Evolutionary conservation across 768 basidiomycete genomes (phyloP), one percentile per base, ranked within the genome.

Genomic region (Pisolithus orientalis): DNA sequence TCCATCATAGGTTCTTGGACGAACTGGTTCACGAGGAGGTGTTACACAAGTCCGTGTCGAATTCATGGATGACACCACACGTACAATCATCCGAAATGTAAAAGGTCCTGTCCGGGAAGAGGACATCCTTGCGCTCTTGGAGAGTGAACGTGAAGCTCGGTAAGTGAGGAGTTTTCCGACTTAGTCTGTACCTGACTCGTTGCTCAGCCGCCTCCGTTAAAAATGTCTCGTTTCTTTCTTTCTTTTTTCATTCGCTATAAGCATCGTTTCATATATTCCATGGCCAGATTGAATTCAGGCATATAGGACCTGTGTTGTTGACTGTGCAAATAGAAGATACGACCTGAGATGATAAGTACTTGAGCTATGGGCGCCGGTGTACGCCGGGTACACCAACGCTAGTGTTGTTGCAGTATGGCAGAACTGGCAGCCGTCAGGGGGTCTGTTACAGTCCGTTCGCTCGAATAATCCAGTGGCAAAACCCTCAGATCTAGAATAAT

Each of bases 111-210:
- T 98, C 54, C 78, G 91, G 57, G 88, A 93, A 74, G 83, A 94
- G 72, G 96, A 99, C 70, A 96, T 98, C 66, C 80, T 99, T 56
- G 93, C 94, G 61, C 78, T 99, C 59, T 78, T 98, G 67, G 96
- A 99, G 80, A 89, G 88, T 70, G 96, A 99, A 76, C 91, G 96
- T 75, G 96, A 99, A 79, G 96, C 96, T 64, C 91, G 96, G 96
- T 96, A 66, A 64, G 92, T 49, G 40, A 40, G 4, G n/a, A 16
- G 24, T 2, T 21, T 28, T 21, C 28, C 10, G 17, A 14, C 5
- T 14, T 9, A 28, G 11, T 28, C 16, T 40, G 49, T 21, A 7
- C 14, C 51, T 52, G 31, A 38, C 31, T 32, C 11, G 17, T 13
- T 5, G 7, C 31, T 4, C 45, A 46, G 51, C 39, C 50, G 50